phyloP scores from a whole-genome alignment of 345 rosid genomes.

The Excoecaria cochinchinensis region DNA sequence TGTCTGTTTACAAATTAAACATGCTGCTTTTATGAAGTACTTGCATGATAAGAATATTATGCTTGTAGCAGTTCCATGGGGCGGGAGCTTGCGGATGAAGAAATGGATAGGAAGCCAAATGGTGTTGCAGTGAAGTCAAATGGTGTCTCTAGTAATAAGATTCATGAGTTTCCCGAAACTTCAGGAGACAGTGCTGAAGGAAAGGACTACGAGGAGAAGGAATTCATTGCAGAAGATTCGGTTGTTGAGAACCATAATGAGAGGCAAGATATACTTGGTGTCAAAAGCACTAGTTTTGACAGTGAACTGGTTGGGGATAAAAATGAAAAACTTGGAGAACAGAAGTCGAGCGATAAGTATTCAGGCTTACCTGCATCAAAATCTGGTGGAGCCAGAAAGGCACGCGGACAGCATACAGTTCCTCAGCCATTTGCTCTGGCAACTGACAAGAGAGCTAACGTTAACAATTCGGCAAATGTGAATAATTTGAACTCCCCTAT shows the following conservation, averaged over 20 bases:
- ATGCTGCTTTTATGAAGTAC: conserved; percentile 11
- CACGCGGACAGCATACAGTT: conserved; percentile 27
- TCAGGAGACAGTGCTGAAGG: conserved; percentile 39
- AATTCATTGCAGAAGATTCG: conserved; percentile 41
- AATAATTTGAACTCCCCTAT: conserved; percentile 41
- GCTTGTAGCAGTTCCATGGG: conserved; percentile 69
- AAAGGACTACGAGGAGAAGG: conserved; percentile 59
- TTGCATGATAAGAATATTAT: conserved; percentile 4
- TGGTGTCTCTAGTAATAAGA: conserved; percentile 39
- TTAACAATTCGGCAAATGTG: conserved; percentile 31
- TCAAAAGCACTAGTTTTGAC: conserved; percentile 40
- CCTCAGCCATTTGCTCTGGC: conserved; percentile 54
- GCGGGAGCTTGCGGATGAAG: conserved; percentile 54
- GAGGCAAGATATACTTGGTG: conserved; percentile 39
- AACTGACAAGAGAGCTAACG: conserved; percentile 47
- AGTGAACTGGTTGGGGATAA: conserved; percentile 22
- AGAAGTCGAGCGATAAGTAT: conserved; percentile 33
- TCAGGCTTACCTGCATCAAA: conserved; percentile 35
- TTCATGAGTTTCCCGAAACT: conserved; percentile 47
- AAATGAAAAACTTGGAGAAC: conserved; percentile 34
- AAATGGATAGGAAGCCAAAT: conserved; percentile 57
- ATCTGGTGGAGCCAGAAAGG: conserved; percentile 31
- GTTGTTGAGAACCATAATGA: conserved; percentile 34
- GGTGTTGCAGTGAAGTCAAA: conserved; percentile 38
- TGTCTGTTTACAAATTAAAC: conserved; percentile 1